A percentile compares a stretch with the other conserved stretches of the same genome.
Evolutionary conservation across 371 early-diverging fungal genomes (phyloP).

Genomic region (Mucor mucedo): DNA sequence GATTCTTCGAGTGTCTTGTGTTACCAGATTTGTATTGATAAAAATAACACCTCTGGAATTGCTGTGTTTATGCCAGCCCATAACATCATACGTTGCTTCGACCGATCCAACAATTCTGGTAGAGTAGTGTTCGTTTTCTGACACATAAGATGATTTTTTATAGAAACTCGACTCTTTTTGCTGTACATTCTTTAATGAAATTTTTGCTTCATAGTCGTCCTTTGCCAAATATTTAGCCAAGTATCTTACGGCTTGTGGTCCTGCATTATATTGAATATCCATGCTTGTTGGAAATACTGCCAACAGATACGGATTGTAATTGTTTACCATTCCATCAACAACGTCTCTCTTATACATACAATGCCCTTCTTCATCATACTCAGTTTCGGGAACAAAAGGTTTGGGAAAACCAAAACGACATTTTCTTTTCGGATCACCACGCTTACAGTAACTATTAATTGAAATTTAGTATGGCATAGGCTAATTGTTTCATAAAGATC

Average conservation of each 20-base stretch:
- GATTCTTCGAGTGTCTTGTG: not conserved
- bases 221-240: conserved; percentile 18
- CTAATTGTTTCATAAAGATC: too few relatives aligned
- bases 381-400: too few relatives aligned
- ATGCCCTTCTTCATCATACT: too few relatives aligned
- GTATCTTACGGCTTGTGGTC: conserved; percentile 5
- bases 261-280: conserved; percentile 19
- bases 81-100: conserved; percentile 10
- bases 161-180: not conserved
- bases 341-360: not conserved
- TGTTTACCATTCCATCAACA: conserved; percentile 1
- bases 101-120: conserved; percentile 3
- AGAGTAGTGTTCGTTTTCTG: not conserved
- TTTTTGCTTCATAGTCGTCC: not conserved
- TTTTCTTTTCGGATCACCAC: too few relatives aligned
- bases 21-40: not conserved
- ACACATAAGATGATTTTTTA: not conserved
- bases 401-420: too few relatives aligned
- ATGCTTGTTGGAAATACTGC: conserved; percentile 2
- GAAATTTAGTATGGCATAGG: too few relatives aligned
- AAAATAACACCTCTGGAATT: not conserved
- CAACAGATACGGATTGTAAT: conserved; percentile 12
- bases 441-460: too few relatives aligned
- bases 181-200: not conserved
- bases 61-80: not conserved